Evolutionary conservation across 768 basidiomycete species (phyloP), one percentile per base, ranked within the genome.

Genomic region (Tricholoma sp.): DNA sequence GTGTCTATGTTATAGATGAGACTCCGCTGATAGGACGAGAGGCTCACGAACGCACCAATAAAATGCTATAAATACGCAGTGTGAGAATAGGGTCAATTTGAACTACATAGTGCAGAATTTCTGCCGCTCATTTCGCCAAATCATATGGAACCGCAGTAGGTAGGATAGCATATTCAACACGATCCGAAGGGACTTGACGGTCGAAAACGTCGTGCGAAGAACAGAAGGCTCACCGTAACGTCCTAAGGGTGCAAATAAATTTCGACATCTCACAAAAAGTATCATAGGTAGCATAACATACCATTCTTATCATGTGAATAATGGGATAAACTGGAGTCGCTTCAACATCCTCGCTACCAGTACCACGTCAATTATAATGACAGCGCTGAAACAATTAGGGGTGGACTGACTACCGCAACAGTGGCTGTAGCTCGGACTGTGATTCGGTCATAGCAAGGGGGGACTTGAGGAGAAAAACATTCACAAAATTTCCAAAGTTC

Each of bases 291-390:
- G n/a, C 18, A 47, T 29, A 1, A 74, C 83, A 52, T 58, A 87
- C 88, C 51, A 72, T 69, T 71, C 86, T 74, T 60, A 94, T 89
- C 71, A 85, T 80, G 59, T 91, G 90, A 37, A 95, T 89, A 51
- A 91, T 72, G 6, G 92, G 91, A 67, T 89, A 94, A 1, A 93
- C 89, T 28, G 77, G 72, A 0, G 84, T 88, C 41, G 69, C 63
- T 36, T 83, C 82, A 47, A 83, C 79, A 70, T 76, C 78, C 71
- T 74, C 81, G 64, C 70, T 82, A 63, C 47, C 47, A 29, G 29
- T 31, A 49, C 24, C 24, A 24, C 41, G 39, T 53, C 20, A 41
- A n/a, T 29, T 4, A 41, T 53, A 0, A 18, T 28, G 31, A 9
- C 9, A 18, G 12, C 9, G 51, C 34, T 15, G 34, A n/a, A 18